Evolutionary conservation across 2,329 filamentous ascomycete species (phyloP), one percentile per base, ranked within the genome.

Genomic region (Mollisia scopiformis): DNA sequence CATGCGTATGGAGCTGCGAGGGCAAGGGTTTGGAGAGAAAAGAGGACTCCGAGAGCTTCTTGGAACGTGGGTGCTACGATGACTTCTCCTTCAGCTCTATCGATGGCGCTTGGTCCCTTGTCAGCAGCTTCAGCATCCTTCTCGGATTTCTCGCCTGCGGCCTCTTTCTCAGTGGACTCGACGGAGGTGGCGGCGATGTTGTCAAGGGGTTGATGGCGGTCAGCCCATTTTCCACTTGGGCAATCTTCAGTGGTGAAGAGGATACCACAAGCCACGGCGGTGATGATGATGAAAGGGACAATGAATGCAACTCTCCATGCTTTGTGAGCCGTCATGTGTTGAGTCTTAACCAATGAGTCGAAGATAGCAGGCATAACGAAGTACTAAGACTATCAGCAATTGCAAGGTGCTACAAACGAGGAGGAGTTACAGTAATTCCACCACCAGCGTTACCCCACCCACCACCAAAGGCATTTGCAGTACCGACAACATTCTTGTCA

Each of bases 291-390:
- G 63, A 95, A 90, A 0, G 93, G 93, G 5, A 96, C 89, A 63
- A 96, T 79, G 73, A 96, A 97, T 3, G 91, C 84, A 1, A 96
- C 85, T 23, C 93, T 84, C 93, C 93, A 97, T 2, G 93, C 90
- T 43, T 87, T 82, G 68, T 90, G 87, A 3, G 86, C 77, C 1
- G 81, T 78, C 58, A 94, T 79, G 5, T 87, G 85, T 55, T 81
- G 81, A 0, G 81, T 71, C 7, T 77, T 70, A 21, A 90, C 83
- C 27, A 96, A 80, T 0, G 90, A 91, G 75, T 96, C 89, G 75
- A 89, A 95, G 61, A 97, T 88, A 6, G 91, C 91, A 1, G 93
- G 93, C 92, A 97, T 97, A 69, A 94, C 85, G 75, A 96, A 96
- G 78, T 96, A 96, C 59, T 62, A 35, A 27, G 2, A n/a, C 6